These are phyloP conservation scores for Colletotrichum plurivorum DNA, from an alignment of 2,329 filamentous ascomycete species.

Conservation along the genomic window DNA sequence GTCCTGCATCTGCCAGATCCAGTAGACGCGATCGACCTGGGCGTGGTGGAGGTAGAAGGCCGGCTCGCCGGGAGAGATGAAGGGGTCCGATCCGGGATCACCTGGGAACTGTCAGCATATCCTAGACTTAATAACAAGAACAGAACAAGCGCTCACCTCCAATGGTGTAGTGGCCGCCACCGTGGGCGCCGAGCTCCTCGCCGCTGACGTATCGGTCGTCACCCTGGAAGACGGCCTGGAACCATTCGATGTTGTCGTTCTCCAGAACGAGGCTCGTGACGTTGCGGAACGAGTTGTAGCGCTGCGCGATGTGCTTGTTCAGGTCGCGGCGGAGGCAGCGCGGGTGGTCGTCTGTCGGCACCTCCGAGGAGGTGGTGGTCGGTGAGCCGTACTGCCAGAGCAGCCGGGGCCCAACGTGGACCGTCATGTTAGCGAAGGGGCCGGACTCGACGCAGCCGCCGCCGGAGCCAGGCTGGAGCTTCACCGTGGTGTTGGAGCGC, in stretches of 20 bases:
- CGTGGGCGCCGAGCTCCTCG: constrained; percentile 54
- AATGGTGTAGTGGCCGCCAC: constrained; percentile 57
- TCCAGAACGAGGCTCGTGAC: constrained; percentile 49
- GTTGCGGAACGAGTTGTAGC: constrained; percentile 42
- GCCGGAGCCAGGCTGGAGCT: constrained; percentile 61
- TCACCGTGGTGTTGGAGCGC: constrained; percentile 40
- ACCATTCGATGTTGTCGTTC: constrained; percentile 40
- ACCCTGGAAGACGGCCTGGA: constrained; percentile 55
- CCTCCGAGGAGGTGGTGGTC: constrained; percentile 22
- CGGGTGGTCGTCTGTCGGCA: constrained; percentile 54
- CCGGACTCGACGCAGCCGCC: constrained; percentile 59
- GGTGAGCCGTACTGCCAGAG: constrained; percentile 35
- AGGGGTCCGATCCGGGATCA: constrained; percentile 61
- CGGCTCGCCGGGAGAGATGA: constrained; percentile 59
- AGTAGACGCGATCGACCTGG: constrained; percentile 61
- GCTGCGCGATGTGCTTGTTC: constrained; percentile 42
- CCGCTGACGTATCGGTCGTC: constrained; percentile 45
- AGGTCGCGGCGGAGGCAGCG: constrained; percentile 58
- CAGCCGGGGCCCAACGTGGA: constrained; percentile 54
- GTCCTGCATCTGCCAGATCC: constrained; percentile 63
- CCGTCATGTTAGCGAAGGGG: constrained; percentile 55
- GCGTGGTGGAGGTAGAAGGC: constrained; percentile 62
- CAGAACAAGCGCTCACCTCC: constrained; percentile 39
- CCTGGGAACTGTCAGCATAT: constrained; percentile 44
- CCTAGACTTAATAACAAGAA: neutral